Evolutionary conservation across 768 basidiomycete species (phyloP), one percentile per base, ranked within the genome.

Genomic region (Filobasidium wieringae): DNA sequence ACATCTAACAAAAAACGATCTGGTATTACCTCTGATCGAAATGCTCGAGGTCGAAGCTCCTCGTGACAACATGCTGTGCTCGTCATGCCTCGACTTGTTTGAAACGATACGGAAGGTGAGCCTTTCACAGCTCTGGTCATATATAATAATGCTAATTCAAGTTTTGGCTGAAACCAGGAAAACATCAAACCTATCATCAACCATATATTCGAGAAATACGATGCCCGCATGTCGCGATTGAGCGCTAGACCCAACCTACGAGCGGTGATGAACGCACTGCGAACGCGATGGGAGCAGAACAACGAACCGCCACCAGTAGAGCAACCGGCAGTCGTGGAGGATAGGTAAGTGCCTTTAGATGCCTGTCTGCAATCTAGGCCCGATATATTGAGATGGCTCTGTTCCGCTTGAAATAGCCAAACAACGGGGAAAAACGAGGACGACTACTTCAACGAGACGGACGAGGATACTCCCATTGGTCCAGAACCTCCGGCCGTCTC

Each of bases 31-130:
- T 1, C 82, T 96, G 55, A 76, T 96, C 57, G 84, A 88, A 60
- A 76, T 95, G 59, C 85, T 88, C n/a, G 68, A 85, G 29, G 80
- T 81, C 60, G 92, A 95, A 74, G 85, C 86, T 32, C 77, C 79
- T 53, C 79, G 88, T 58, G 95, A 99, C 72, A 99, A 92, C 75
- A 79, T 99, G 60, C 77, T 99, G 55, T 87, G 85, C 66, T 91
- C 90, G 66, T 88, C 91, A 36, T 96, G 90, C 77, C 85, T 95
- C 72, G 95, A 97, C 72, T 86, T 87, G 62, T 91, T 97, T 66
- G 95, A 99, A 66, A 80, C 82, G 64, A 86, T 97, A 73, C 84
- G 90, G 55, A 80, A 82, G 76, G 91, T 92, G 61, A 62, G 81
- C 74, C 19, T 45, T 39, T 37, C 43, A 5, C 15, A 32, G 4